Evolutionary conservation across 306 rosid genomes (phyloP).

Genomic region (Boehmeria nivea): DNA sequence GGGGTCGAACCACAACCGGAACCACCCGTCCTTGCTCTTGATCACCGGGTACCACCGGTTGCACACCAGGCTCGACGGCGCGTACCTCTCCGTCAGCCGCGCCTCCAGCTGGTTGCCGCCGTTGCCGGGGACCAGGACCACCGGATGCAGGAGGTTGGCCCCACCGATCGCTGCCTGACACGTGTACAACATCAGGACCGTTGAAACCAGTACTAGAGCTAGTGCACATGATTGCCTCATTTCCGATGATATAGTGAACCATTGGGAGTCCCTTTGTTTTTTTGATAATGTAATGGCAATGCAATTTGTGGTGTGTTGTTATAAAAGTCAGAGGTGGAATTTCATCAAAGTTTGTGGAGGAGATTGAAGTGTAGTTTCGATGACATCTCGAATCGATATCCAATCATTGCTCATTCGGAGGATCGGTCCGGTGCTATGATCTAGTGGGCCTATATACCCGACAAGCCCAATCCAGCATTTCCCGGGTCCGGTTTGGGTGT

Average conservation of each 20-base stretch:
- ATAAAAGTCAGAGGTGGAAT: background rate
- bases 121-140: conserved; percentile 68
- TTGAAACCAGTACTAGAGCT: conserved; percentile 18
- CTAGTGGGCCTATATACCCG: too few species aligned
- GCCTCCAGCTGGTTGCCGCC: conserved; percentile 95
- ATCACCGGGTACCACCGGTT: conserved; percentile 51
- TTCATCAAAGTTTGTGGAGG: background rate
- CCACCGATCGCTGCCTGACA: conserved; percentile 27
- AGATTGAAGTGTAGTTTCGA: background rate
- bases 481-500: too few species aligned
- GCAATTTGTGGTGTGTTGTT: background rate
- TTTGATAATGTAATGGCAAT: too few species aligned
- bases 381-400: background rate
- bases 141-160: conserved; percentile 43
- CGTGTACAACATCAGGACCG: conserved; percentile 39
- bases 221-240: conserved; percentile 21
- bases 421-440: too few species aligned
- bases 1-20: conserved; percentile 82
- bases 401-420: too few species aligned
- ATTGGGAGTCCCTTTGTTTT: too few species aligned
- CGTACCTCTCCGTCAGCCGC: conserved; percentile 42
- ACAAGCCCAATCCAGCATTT: too few species aligned
- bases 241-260: too few species aligned
- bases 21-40: conserved; percentile 62
- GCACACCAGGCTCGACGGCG: conserved; percentile 50